phyloP scores from a whole-genome alignment of 306 rosid species.

The Parietaria judaica region DNA sequence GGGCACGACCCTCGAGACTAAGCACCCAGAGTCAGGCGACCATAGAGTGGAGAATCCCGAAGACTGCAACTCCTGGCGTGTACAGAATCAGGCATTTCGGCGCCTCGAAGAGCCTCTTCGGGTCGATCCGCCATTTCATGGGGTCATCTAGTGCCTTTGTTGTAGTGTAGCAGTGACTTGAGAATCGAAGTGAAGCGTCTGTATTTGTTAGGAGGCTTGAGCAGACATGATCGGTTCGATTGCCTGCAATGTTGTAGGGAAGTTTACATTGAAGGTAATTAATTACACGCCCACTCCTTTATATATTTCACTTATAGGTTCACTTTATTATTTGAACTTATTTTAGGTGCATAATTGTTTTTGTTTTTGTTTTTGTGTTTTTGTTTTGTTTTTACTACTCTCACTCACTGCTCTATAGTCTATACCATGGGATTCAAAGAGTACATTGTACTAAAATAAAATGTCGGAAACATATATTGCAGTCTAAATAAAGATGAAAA shows the following conservation, averaged over 20 bases:
- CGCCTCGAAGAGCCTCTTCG: conserved; percentile 58
- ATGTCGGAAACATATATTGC: too few relatives aligned
- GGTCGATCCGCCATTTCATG: conserved; percentile 65
- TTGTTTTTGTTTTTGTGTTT: too few relatives aligned
- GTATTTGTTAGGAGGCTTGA: neutral
- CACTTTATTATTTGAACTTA: too few relatives aligned
- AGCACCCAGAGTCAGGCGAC: conserved; percentile 62
- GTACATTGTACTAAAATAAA: too few relatives aligned
- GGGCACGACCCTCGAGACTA: conserved; percentile 68
- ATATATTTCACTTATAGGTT: too few relatives aligned
- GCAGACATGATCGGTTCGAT: neutral
- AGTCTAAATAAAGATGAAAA: too few relatives aligned
- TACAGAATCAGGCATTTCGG: conserved; percentile 77
- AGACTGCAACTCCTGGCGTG: conserved; percentile 50
- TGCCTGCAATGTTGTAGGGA: neutral
- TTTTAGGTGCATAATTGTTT: too few relatives aligned
- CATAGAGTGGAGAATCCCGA: conserved; percentile 81
- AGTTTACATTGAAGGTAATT: neutral
- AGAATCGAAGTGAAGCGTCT: conserved; percentile 17
- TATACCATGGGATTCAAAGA: too few relatives aligned
- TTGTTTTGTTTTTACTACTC: too few relatives aligned
- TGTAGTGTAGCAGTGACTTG: conserved; percentile 34
- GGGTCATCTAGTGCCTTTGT: conserved; percentile 80
- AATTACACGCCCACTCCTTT: too few relatives aligned
- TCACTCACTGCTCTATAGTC: too few relatives aligned